These are phyloP conservation scores for Scedosporium boydii DNA, from an alignment of 2,329 filamentous ascomycete species.

Conservation along the genomic window DNA sequence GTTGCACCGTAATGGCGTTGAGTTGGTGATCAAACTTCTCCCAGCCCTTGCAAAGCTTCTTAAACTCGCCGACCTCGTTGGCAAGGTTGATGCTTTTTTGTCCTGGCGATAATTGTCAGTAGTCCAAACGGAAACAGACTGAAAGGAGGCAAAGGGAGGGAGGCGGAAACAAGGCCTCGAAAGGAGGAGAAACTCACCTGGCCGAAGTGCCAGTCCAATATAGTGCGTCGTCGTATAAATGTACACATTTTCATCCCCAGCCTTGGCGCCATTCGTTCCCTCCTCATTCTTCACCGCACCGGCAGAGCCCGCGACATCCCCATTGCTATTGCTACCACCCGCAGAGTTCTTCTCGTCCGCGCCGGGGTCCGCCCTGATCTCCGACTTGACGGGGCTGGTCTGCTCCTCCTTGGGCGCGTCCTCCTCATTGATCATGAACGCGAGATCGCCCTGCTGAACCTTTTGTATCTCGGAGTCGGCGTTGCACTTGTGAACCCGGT, in stretches of 20 bases:
- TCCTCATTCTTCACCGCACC: constrained; percentile 8
- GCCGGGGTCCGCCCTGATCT: constrained; percentile 23
- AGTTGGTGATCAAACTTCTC: constrained; percentile 64
- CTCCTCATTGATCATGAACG: constrained; percentile 30
- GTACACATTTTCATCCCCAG: constrained; percentile 13
- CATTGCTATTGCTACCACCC: constrained; percentile 24
- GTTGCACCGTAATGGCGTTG: constrained; percentile 70
- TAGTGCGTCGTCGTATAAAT: constrained; percentile 91
- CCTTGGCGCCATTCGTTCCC: constrained; percentile 11
- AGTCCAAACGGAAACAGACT: no score
- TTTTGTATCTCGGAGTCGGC: constrained; percentile 40
- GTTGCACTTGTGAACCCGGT: constrained; percentile 66
- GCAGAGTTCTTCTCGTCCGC: constrained; percentile 22
- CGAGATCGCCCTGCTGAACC: constrained; percentile 43
- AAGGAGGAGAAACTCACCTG: constrained; percentile 46
- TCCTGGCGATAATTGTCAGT: constrained; percentile 26
- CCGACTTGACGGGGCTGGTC: constrained; percentile 38
- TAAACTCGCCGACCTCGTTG: constrained; percentile 78
- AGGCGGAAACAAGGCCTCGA: no score
- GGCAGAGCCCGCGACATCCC: constrained; percentile 34
- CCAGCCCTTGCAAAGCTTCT: constrained; percentile 68
- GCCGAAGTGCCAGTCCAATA: constrained; percentile 72
- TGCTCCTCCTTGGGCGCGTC: constrained; percentile 28
- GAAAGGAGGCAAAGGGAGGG: background rate
- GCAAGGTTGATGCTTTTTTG: constrained; percentile 69